Percentiles rank a stretch among this genome's conserved stretches.
phyloP scores from a whole-genome alignment of 148 eudicot species.

The Vaccinium myrtillus region DNA sequence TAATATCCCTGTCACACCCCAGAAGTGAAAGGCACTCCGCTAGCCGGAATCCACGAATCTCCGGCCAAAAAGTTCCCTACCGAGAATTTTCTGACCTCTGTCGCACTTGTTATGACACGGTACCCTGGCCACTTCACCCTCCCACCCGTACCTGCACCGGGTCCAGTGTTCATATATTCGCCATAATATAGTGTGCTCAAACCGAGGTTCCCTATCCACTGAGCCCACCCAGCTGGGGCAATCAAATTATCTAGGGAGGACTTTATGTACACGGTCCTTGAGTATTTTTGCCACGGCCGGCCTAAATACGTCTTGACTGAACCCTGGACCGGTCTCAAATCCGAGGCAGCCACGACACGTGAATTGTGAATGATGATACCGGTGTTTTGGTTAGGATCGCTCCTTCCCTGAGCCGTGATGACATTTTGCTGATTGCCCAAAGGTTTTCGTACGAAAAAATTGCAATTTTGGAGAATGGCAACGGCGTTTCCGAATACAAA shows the following conservation, averaged over 20 bases:
- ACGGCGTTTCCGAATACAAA: conserved; percentile 20
- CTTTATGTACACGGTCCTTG: conserved; percentile 47
- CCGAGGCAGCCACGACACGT: conserved; percentile 14
- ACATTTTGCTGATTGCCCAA: conserved; percentile 20
- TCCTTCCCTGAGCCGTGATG: conserved; percentile 26
- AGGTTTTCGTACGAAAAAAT: conserved; percentile 24
- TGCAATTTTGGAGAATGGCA: conserved; percentile 19
- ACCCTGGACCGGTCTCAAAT: conserved; percentile 17
- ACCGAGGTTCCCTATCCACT: conserved; percentile 48
- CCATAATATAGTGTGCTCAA: conserved; percentile 46
- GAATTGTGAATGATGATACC: conserved; percentile 29
- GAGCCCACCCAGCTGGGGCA: conserved; percentile 44
- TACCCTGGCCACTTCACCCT: conserved; percentile 64
- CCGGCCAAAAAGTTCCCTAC: conserved; percentile 49
- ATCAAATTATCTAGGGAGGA: conserved; percentile 35
- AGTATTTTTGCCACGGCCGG: conserved; percentile 51
- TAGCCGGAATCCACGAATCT: conserved; percentile 46
- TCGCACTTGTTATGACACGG: conserved; percentile 31
- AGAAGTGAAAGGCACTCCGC: conserved; percentile 45
- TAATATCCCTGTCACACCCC: conserved; percentile 33
- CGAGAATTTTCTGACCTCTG: conserved; percentile 42
- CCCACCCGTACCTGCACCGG: conserved; percentile 40
- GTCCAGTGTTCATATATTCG: conserved; percentile 55
- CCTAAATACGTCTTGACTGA: conserved; percentile 40
- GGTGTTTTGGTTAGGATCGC: conserved; percentile 21